phyloP scores from a whole-genome alignment of 257 asterid species.

The Petrea volubilis region DNA sequence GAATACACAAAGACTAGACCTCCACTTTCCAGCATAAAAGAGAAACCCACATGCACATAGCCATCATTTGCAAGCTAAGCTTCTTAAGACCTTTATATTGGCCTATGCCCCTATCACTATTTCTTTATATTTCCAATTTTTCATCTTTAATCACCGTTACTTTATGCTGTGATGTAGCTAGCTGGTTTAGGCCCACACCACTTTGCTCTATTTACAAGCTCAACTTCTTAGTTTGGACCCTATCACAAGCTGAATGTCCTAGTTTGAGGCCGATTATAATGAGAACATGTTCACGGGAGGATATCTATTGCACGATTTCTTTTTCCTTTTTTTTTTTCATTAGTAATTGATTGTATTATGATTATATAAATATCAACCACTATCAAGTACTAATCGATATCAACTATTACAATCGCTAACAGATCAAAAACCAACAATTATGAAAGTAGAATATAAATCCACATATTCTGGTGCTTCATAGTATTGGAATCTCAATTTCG shows the following conservation, averaged over 20 bases:
- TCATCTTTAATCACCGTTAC: not conserved
- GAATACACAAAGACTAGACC: conserved; percentile 9
- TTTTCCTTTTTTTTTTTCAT: too few relatives aligned
- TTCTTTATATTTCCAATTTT: conserved; percentile 1
- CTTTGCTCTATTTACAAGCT: not conserved
- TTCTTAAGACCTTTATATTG: conserved; percentile 4
- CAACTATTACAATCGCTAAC: too few relatives aligned
- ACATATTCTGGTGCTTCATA: too few relatives aligned
- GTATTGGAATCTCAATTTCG: too few relatives aligned
- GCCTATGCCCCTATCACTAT: conserved; percentile 24
- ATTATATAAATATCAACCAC: too few relatives aligned
- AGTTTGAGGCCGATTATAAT: too few relatives aligned
- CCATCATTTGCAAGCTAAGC: conserved; percentile 41
- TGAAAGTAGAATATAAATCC: too few relatives aligned
- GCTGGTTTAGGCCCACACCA: conserved; percentile 25
- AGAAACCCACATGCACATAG: conserved; percentile 26
- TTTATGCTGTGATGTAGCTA: conserved; percentile 5
- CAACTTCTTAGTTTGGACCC: not conserved
- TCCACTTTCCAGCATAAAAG: conserved; percentile 37
- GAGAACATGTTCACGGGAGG: too few relatives aligned
- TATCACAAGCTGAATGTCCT: not conserved
- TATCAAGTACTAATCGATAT: too few relatives aligned
- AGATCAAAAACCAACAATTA: too few relatives aligned
- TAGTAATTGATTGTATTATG: too few relatives aligned
- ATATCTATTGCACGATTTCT: too few relatives aligned